A percentile compares a stretch with the other conserved stretches of the same genome.
Conservation (phyloP, 2,329 filamentous ascomycete species). For the Penicillium olsonii region DNA sequence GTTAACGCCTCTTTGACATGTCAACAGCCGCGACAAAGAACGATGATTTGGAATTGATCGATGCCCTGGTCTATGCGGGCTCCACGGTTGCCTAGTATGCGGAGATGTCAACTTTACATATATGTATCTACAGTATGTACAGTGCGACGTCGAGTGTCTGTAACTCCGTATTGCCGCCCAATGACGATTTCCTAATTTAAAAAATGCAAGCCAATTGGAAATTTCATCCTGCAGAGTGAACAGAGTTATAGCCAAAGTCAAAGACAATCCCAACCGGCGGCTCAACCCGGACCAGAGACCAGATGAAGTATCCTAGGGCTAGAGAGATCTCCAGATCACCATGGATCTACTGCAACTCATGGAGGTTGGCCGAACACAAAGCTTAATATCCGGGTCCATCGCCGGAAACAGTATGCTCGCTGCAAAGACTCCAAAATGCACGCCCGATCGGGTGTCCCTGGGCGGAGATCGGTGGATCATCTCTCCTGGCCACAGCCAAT, state of each 20-base stretch:
- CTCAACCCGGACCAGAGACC: neutral
- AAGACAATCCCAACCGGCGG: too few species aligned
- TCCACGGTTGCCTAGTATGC: neutral
- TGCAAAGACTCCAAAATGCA: neutral
- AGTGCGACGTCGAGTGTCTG: too few species aligned
- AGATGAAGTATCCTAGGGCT: neutral
- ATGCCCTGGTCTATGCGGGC: neutral
- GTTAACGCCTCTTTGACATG: neutral
- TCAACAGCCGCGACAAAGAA: conserved; percentile 4
- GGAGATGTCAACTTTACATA: too few species aligned
- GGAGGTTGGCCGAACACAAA: conserved; percentile 8
- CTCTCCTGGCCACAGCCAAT: neutral
- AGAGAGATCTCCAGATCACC: conserved; percentile 21
- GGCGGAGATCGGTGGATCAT: neutral
- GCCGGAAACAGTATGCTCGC: neutral
- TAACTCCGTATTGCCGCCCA: too few species aligned
- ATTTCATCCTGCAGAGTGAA: too few species aligned
- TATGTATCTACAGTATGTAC: too few species aligned
- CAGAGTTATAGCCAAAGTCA: too few species aligned
- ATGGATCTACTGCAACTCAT: conserved; percentile 21
- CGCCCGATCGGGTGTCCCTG: neutral
- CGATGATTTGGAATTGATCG: neutral
- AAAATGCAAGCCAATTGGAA: too few species aligned
- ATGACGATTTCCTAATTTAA: too few species aligned
- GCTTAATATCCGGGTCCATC: conserved; percentile 11